These are phyloP conservation scores for Debaryomyces hansenii DNA, from an alignment of 805 yeast genomes.

Conservation along the genomic window DNA sequence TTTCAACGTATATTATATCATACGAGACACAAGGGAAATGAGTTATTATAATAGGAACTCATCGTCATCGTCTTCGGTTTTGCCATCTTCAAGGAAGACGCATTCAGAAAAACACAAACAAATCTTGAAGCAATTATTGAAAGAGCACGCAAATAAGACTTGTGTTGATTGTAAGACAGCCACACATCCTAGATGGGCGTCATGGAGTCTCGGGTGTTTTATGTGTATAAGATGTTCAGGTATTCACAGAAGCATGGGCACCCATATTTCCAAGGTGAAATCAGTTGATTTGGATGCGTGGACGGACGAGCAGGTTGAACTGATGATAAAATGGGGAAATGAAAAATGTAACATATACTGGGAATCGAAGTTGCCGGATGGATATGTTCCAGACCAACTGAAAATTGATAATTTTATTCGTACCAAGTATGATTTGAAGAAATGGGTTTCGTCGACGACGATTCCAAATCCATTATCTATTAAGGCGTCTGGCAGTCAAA, in stretches of 20 bases:
- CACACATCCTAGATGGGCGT: conserved; percentile 95
- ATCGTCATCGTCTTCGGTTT: conserved; percentile 18
- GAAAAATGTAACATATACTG: conserved; percentile 74
- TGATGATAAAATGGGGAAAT: conserved; percentile 87
- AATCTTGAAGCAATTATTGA: conserved; percentile 70
- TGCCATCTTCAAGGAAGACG: conserved; percentile 45
- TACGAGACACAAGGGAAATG: not conserved
- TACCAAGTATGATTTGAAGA: conserved; percentile 86
- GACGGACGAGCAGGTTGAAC: conserved; percentile 88
- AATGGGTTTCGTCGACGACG: conserved; percentile 67
- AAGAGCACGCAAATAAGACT: conserved; percentile 70
- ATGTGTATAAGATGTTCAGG: conserved; percentile 96
- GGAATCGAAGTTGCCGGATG: conserved; percentile 75
- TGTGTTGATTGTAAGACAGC: conserved; percentile 94
- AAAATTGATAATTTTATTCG: conserved; percentile 88
- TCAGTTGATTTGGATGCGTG: conserved; percentile 94
- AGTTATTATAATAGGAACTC: conserved; percentile 1
- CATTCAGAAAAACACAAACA: conserved; percentile 61
- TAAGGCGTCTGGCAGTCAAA: not conserved
- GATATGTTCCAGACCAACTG: conserved; percentile 75
- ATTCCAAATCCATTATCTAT: conserved; percentile 62
- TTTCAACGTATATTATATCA: not conserved
- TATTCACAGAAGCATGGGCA: conserved; percentile 91
- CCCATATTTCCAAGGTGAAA: conserved; percentile 90
- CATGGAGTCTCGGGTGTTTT: conserved; percentile 92